Evolutionary conservation across 345 rosid species (phyloP).

Genomic region (Gossypium ekmanianum): DNA sequence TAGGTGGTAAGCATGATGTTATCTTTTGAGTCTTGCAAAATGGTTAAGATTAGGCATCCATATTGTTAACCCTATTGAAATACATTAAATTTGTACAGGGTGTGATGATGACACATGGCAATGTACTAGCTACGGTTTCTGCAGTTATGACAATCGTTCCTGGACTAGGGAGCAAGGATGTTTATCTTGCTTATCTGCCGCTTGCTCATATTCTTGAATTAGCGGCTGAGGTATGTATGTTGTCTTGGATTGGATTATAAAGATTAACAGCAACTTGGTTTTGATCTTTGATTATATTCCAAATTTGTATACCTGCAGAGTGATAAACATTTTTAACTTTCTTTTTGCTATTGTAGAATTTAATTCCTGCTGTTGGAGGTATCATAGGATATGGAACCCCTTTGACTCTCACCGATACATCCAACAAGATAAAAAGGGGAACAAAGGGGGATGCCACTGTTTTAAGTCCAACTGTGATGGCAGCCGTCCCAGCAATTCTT

Average conservation of each 20-base stretch:
- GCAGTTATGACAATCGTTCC: conserved; percentile 95
- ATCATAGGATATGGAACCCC: conserved; percentile 95
- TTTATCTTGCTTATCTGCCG: conserved; percentile 86
- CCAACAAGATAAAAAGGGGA: conserved; percentile 85
- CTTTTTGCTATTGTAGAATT: conserved; percentile 44
- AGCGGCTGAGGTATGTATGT: conserved; percentile 73
- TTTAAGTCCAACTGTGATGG: conserved; percentile 81
- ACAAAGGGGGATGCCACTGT: conserved; percentile 87
- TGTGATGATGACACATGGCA: conserved; percentile 98
- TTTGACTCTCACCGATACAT: conserved; percentile 92
- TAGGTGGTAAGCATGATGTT: not conserved
- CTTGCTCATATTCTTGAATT: conserved; percentile 95
- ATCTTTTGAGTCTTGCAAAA: not conserved
- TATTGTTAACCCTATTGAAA: not conserved
- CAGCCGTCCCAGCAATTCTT: conserved; percentile 99
- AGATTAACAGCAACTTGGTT: not conserved
- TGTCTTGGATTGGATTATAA: conserved; percentile 8
- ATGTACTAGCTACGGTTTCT: conserved; percentile 90
- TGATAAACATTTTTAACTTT: conserved; percentile 17
- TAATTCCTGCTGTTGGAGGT: conserved; percentile 81
- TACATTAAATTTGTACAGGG: conserved; percentile 4
- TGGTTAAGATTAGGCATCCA: not conserved
- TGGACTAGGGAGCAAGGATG: conserved; percentile 69
- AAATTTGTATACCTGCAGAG: not conserved
- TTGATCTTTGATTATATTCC: not conserved